Evolutionary conservation across 78 protist genomes (phyloP).

Genomic region (Protostelium mycophagum): DNA sequence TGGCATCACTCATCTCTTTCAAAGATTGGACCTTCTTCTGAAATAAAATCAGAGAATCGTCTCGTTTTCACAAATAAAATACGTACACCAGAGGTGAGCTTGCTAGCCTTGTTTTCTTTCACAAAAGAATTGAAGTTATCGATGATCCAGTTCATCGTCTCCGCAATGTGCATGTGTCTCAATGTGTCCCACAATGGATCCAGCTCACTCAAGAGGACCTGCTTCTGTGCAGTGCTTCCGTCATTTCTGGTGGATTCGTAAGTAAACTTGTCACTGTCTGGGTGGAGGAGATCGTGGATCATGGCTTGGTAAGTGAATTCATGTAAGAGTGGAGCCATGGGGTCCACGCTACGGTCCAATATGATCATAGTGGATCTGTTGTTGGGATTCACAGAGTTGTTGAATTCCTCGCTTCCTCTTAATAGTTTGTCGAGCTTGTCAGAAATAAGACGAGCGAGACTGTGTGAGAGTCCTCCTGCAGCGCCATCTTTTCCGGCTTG

Average conservation of each 20-base stretch:
- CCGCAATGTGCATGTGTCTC: slow-evolving; percentile 78
- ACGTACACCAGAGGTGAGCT: background rate
- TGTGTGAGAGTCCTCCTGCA: background rate
- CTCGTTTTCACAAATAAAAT: background rate
- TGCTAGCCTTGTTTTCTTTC: slow-evolving; percentile 31
- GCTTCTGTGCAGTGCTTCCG: slow-evolving; percentile 15
- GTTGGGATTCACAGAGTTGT: background rate
- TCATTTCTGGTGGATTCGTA: slow-evolving; percentile 18
- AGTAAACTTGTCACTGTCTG: slow-evolving; percentile 48
- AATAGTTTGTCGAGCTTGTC: slow-evolving; percentile 5
- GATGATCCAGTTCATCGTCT: slow-evolving; percentile 38
- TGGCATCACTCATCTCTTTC: slow-evolving; percentile 62
- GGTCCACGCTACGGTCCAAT: slow-evolving; percentile 71
- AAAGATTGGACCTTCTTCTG: slow-evolving; percentile 19
- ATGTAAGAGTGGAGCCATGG: slow-evolving; percentile 77
- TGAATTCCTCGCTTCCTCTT: background rate
- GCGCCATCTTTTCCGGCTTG: slow-evolving; percentile 1
- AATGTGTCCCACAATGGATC: slow-evolving; percentile 69
- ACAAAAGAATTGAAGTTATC: slow-evolving; percentile 58
- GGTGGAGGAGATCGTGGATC: slow-evolving; percentile 67
- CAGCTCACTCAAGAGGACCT: slow-evolving; percentile 61
- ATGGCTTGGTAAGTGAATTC: slow-evolving; percentile 88
- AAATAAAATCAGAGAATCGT: background rate
- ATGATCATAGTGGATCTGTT: slow-evolving; percentile 48
- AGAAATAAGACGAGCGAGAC: background rate